Evolutionary conservation across 2,329 filamentous ascomycete genomes (phyloP), one percentile per base, ranked within the genome.

Genomic region (Penicillium brasilianum): DNA sequence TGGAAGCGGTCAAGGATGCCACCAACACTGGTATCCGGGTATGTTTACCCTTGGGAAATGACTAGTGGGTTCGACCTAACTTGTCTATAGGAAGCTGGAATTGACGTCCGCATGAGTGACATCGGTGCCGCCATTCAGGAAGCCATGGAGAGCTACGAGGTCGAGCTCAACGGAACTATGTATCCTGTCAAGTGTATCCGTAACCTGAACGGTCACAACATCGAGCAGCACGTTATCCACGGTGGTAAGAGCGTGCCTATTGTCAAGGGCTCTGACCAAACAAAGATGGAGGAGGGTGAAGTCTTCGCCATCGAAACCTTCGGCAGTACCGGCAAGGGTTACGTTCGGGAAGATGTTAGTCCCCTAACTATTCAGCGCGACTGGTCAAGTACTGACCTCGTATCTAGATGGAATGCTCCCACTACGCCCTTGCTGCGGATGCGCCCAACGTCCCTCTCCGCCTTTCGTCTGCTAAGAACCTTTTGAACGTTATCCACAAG

Each of bases 211-310:
- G 93, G 92, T 10, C 93, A 97, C 81, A 94, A 91, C 68, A 97
- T 97, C 72, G 84, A 91, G 59, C 93, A 88, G 63, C 95, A 93
- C 82, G 88, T 88, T 76, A 97, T 97, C 70, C 93, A 97, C 80
- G 93, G 93, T 60, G 90, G 77, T 56, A 97, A 97, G 84, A 93
- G 91, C 67, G 92, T 97, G 55, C 94, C 93, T 0, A 97, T 97
- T 71, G 92, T 97, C 66, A 96, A 96, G 82, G 89, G 88, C 64
- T 86, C 87, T 64, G 92, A 96, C 72, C 88, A 89, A 76, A 96
- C 92, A 55, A 97, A 96, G 84, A 98, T 98, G 94, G 93, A 97
- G 80, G 94, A 97, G 79, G 93, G 93, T 44, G 93, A 98, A 74
- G 89, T 93, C 18, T 98, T 96, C 77, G 93, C 93, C 66, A 96